Base-by-base conservation (phyloP, 139 green algal genomes). In the Zygnema circumcarinatum region DNA sequence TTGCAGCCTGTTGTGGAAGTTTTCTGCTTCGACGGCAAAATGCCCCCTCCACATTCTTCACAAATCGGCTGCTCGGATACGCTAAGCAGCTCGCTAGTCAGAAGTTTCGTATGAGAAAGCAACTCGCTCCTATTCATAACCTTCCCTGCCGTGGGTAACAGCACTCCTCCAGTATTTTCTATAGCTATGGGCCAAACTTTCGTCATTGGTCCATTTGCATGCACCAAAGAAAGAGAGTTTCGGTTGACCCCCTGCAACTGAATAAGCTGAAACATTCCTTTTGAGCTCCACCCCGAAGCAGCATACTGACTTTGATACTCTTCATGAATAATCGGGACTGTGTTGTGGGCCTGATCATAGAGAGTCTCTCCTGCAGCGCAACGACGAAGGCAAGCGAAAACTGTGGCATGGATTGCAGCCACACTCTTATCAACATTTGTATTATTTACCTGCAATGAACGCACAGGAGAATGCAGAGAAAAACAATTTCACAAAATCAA, bases 351-450 rank as follows among this genome's bases (percentile, higher is more conserved):
- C 0, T 72, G 36, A 68, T 93, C 80, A 68, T 95, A 73, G 42
- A 95, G 47, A 25, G 36, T 1, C 84, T 94, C 88, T 0, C 94
- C 91, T 42, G 7, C 21, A 25, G 73, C 54, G 29, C 41, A 79
- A 33, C 89, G 88, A 3, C 91, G 87, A 69, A 95, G 89, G 84
- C 90, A 91, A 7, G 91, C 93, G 29, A 98, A 92, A 38, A 97
- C 81, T 3, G 95, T 96, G 7, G 94, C 91, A 87, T 98, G 96
- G n/a, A 98, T 98, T 79, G 93, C 90, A 22, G 92, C 96, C 25
- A 98, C 93, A 41, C 92, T 95, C 31, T 94, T 88, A 84, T 98
- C 96, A 33, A 98, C 94, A 87, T 98, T 98, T 38, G 95, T 96
- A 93, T 98, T 98, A 91, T 98, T 94, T 31, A 98, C 95, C 73